Percentiles rank a stretch among this genome's conserved stretches.
Conservation (phyloP, 1,284 basidiomycete species). For the Cronartium ribicola region DNA sequence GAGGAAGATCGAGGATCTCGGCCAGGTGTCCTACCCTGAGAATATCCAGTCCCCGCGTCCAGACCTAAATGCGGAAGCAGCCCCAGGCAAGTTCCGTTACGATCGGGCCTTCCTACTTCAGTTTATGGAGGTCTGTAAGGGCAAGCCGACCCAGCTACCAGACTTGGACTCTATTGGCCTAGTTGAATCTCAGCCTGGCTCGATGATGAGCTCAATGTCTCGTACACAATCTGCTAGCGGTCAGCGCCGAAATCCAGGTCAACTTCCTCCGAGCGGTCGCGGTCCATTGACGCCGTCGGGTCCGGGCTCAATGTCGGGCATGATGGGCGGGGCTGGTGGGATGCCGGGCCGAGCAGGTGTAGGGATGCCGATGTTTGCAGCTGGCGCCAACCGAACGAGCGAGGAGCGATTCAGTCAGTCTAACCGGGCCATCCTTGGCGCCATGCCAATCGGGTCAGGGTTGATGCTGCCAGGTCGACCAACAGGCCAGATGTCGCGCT, state of each 20-base stretch:
- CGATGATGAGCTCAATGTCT: constrained; percentile 28
- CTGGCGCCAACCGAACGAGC: constrained; percentile 16
- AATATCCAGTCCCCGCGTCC: constrained; percentile 75
- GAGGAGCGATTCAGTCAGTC: constrained; percentile 33
- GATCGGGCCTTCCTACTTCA: constrained; percentile 96
- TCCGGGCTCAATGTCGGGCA: constrained; percentile 15
- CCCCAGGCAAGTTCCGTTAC: constrained; percentile 89
- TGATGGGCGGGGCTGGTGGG: constrained; percentile 23
- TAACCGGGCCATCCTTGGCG: constrained; percentile 22
- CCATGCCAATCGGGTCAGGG: constrained; percentile 35
- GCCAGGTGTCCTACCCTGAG: constrained; percentile 73
- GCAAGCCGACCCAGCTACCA: constrained; percentile 85
- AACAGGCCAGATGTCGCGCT: constrained; percentile 32
- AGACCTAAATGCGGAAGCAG: constrained; percentile 75
- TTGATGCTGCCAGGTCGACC: constrained; percentile 26
- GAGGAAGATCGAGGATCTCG: constrained; percentile 75
- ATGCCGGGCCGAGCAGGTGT: constrained; percentile 13
- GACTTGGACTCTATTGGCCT: constrained; percentile 83
- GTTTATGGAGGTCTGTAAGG: constrained; percentile 91
- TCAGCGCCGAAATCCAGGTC: constrained; percentile 24
- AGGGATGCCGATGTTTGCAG: constrained; percentile 34
- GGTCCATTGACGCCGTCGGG: constrained; percentile 34
- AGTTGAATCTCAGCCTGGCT: constrained; percentile 42
- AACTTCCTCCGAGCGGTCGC: constrained; percentile 16
- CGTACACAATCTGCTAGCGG: constrained; percentile 35